Percentiles rank a stretch among this genome's conserved stretches.
Evolutionary conservation across 1,284 basidiomycete genomes (phyloP).

Genomic region (Salmacisia buchloeana): DNA sequence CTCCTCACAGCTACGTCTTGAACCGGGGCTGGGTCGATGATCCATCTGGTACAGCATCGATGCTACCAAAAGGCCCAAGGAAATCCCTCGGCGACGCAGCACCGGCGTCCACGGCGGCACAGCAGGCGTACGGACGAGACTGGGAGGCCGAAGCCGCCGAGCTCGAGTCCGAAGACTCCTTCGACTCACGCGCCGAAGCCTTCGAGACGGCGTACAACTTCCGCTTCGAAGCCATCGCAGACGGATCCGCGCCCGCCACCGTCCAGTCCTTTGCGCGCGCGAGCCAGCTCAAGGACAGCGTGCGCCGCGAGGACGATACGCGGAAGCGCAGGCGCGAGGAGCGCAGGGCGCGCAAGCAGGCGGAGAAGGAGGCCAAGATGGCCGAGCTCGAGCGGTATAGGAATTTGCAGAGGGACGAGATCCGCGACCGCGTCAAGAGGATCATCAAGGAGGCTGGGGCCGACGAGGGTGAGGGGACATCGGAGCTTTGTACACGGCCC

Average conservation of each 20-base stretch:
- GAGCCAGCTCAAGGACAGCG: slow-evolving; percentile 28
- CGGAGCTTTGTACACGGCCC: neutral
- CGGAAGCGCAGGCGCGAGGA: slow-evolving; percentile 45
- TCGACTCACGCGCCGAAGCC: slow-evolving; percentile 46
- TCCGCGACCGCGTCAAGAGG: slow-evolving; percentile 42
- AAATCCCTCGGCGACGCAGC: neutral
- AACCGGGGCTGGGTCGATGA: slow-evolving; percentile 49
- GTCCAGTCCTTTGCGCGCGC: slow-evolving; percentile 42
- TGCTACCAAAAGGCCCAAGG: slow-evolving; percentile 10
- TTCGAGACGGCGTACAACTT: slow-evolving; percentile 50
- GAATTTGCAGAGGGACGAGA: slow-evolving; percentile 40
- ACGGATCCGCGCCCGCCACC: slow-evolving; percentile 30
- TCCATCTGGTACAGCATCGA: slow-evolving; percentile 19
- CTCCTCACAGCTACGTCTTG: slow-evolving; percentile 37
- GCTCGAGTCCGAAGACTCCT: slow-evolving; percentile 41
- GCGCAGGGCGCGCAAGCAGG: slow-evolving; percentile 38
- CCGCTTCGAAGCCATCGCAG: slow-evolving; percentile 42
- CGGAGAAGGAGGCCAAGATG: slow-evolving; percentile 44
- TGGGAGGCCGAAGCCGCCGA: slow-evolving; percentile 49
- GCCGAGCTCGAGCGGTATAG: slow-evolving; percentile 38
- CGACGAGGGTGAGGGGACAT: slow-evolving; percentile 13
- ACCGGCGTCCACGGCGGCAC: neutral
- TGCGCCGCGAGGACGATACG: slow-evolving; percentile 40
- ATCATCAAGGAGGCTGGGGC: slow-evolving; percentile 38
- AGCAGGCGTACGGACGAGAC: slow-evolving; percentile 27